These are phyloP conservation scores for Leccinum barrowsii DNA, from an alignment of 768 basidiomycete genomes.

Conservation along the genomic window DNA sequence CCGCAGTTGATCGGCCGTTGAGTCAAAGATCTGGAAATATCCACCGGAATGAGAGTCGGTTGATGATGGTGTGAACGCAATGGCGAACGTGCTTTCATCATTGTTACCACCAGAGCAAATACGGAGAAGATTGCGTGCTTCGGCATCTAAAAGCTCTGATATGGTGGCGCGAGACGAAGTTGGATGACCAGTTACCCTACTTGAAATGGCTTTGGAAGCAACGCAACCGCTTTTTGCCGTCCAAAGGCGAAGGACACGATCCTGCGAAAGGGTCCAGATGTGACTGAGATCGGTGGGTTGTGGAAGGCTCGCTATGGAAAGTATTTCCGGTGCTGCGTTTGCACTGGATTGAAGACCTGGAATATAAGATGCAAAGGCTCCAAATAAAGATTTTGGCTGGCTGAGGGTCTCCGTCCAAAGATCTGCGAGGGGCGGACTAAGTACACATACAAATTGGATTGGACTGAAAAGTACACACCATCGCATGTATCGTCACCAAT, in stretches of 20 bases:
- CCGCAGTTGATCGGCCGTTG: conserved; percentile 54
- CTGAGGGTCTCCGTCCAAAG: conserved; percentile 67
- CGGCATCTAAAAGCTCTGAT: conserved; percentile 54
- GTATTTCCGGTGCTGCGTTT: conserved; percentile 53
- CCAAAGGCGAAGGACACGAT: conserved; percentile 84
- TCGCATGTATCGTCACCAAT: conserved; percentile 51
- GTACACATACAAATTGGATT: conserved; percentile 1
- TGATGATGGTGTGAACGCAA: conserved; percentile 72
- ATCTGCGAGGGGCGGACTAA: conserved; percentile 40
- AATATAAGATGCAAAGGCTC: conserved; percentile 63
- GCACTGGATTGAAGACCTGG: conserved; percentile 47
- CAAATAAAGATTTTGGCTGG: conserved; percentile 64
- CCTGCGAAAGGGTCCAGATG: conserved; percentile 83
- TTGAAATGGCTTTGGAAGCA: conserved; percentile 54
- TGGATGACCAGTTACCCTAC: conserved; percentile 31
- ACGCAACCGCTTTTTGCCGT: conserved; percentile 71
- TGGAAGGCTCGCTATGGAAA: conserved; percentile 69
- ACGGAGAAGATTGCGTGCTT: conserved; percentile 60
- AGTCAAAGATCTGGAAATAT: conserved; percentile 67
- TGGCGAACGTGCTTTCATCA: conserved; percentile 54
- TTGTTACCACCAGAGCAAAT: conserved; percentile 49
- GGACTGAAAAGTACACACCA: conserved; percentile 43
- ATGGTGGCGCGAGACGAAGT: conserved; percentile 31
- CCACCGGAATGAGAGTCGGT: conserved; percentile 67
- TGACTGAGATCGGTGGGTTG: conserved; percentile 73